These are phyloP conservation scores for Sporodiniella umbellata DNA, from an alignment of 371 early-diverging fungal species.

Conservation along the genomic window DNA sequence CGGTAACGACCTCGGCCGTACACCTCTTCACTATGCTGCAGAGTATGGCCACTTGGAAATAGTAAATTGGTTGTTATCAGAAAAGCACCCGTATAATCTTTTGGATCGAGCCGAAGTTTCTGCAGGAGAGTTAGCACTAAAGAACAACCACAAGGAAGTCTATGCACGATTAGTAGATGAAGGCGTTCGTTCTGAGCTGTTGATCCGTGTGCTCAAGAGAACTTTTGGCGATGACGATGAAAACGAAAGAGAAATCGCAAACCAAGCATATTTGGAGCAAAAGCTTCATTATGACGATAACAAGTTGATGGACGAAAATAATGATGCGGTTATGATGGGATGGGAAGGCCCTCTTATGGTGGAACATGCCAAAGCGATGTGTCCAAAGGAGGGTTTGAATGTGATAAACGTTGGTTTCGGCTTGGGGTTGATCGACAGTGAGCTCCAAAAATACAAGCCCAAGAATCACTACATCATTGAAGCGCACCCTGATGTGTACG, in stretches of 20 bases:
- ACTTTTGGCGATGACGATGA: conserved; percentile 37
- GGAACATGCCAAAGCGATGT: conserved; percentile 81
- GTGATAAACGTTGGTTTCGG: conserved; percentile 91
- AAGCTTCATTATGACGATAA: conserved; percentile 76
- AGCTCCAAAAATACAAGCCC: conserved; percentile 70
- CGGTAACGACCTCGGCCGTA: conserved; percentile 38
- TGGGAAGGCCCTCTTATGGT: conserved; percentile 96
- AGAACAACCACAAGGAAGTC: conserved; percentile 43
- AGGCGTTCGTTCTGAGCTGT: conserved; percentile 82
- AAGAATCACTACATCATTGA: conserved; percentile 91
- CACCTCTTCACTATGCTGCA: conserved; percentile 48
- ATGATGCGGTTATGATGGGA: conserved; percentile 97
- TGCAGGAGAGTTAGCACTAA: conserved; percentile 52
- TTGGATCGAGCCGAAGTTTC: conserved; percentile 40
- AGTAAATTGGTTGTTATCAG: conserved; percentile 51
- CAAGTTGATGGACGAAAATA: conserved; percentile 78
- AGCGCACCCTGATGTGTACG: conserved; percentile 95
- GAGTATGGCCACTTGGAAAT: conserved; percentile 49
- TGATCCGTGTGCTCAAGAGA: conserved; percentile 56
- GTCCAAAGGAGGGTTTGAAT: conserved; percentile 60
- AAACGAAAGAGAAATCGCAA: conserved; percentile 48
- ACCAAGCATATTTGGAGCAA: conserved; percentile 74
- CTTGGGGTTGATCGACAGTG: conserved; percentile 86
- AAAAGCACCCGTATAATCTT: conserved; percentile 57
- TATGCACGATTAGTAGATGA: conserved; percentile 72